Evolutionary conservation across 228 moss, liverwort and hornwort genomes (phyloP).

Genomic region (Sphagnum fallax): DNA sequence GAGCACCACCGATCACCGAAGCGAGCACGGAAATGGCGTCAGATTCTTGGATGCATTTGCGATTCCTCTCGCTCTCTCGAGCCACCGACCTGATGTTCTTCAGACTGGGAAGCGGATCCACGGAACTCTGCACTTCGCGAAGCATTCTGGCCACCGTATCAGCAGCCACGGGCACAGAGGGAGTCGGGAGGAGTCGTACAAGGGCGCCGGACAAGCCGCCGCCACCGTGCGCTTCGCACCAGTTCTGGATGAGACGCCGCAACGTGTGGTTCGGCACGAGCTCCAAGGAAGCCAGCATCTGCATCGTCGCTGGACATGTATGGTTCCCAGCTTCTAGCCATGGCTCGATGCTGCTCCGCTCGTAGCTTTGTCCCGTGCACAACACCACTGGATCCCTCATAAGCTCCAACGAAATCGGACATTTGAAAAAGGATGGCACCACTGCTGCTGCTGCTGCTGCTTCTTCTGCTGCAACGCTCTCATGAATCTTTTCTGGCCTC

Average conservation of each 20-base stretch:
- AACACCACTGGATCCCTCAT: conserved; percentile 81
- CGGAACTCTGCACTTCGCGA: neutral
- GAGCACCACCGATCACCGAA: conserved; percentile 4
- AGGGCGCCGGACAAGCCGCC: conserved; percentile 3
- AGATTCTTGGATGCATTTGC: conserved; percentile 10
- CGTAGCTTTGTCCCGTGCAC: conserved; percentile 81
- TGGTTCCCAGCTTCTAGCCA: conserved; percentile 66
- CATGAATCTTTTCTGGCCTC: too few relatives aligned
- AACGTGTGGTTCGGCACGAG: conserved; percentile 55
- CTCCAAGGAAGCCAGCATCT: conserved; percentile 30
- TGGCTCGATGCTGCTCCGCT: conserved; percentile 57
- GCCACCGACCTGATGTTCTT: neutral
- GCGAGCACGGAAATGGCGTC: conserved; percentile 18
- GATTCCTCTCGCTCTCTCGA: conserved; percentile 11
- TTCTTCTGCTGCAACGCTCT: too few relatives aligned
- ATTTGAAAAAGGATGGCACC: conserved; percentile 54
- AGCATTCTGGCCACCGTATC: conserved; percentile 18
- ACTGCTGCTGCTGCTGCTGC: neutral
- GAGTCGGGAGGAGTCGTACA: conserved; percentile 12
- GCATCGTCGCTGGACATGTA: conserved; percentile 72
- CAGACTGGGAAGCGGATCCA: neutral
- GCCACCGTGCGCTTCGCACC: conserved; percentile 28
- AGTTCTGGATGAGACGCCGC: conserved; percentile 49
- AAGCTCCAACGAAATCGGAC: conserved; percentile 72
- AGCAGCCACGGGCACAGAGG: conserved; percentile 28